Conservation (phyloP, 2,329 filamentous ascomycete species). For the Hortaea werneckii region DNA sequence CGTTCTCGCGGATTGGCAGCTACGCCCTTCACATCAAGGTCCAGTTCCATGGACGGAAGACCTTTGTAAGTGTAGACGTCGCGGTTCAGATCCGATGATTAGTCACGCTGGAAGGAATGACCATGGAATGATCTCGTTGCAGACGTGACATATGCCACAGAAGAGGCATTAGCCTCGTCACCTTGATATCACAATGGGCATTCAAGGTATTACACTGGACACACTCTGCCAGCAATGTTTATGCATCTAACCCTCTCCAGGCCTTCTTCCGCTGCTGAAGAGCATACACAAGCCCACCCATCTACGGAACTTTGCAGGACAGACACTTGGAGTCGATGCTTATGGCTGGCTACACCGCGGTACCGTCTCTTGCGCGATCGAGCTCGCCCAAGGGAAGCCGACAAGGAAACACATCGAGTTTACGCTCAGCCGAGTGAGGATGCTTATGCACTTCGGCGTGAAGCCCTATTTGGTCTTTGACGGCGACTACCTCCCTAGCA, state of each 20-base stretch:
- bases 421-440: conserved; percentile 78
- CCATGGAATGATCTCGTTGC: too few species aligned
- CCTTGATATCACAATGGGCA: conserved; percentile 21
- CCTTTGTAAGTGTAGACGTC: too few species aligned
- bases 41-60: too few species aligned
- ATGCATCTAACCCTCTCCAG: conserved; percentile 36
- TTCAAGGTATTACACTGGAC: conserved; percentile 20
- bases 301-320: conserved; percentile 75
- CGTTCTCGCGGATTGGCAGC: too few species aligned
- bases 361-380: conserved; percentile 78
- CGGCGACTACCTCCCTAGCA: conserved; percentile 89
- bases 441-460: conserved; percentile 88
- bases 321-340: conserved; percentile 88
- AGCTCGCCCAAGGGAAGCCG: conserved; percentile 78
- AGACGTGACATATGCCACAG: too few species aligned
- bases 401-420: conserved; percentile 86
- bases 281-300: conserved; percentile 87
- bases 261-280: conserved; percentile 82
- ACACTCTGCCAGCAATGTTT: background rate
- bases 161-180: too few species aligned
- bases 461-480: conserved; percentile 96
- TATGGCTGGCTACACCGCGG: conserved; percentile 98
- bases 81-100: too few species aligned
- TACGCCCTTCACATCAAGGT: too few species aligned
- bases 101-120: too few species aligned